Base-by-base conservation (phyloP, 2,329 filamentous ascomycete species). In the Colletotrichum sp. region DNA sequence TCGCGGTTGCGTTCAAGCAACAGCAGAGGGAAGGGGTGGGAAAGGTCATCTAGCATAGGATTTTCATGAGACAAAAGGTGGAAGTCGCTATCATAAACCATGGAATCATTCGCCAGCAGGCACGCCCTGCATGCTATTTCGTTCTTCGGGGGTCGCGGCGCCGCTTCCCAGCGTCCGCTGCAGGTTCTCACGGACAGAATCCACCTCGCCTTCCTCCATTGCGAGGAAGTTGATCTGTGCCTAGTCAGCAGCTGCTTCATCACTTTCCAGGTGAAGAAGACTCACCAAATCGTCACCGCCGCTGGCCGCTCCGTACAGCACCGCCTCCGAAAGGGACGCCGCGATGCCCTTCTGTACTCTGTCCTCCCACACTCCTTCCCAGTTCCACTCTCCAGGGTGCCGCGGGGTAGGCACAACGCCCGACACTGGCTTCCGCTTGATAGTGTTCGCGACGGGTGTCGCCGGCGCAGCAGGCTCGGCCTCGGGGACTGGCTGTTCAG, bases 321-420 rank as follows among this genome's bases (percentile, higher is more conserved):
- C 93, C 3, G 92, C 88, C 79, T 99, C 96, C 1, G 95, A 95
- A 66, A 95, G 86, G 81, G 95, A 98, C 12, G 91, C 89, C 67
- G 93, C 91, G 59, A 98, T 91, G 21, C 94, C 94, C 83, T 94
- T 95, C 84, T 92, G 93, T 1, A 98, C 96, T 71, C 96, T 91
- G 78, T 96, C 94, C 82, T 98, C 95, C 96, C 96, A 99, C 0
- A 99, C 96, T 0, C 96, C 96, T 81, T 98, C 95, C 96, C 96
- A 99, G 82, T 98, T 98, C 96, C 96, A 99, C 80, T 98, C 94
- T 8, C 94, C 95, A 0, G 95, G 95, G 66, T 90, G 88, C 76
- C 93, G 86, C 44, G 85, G 59, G 10, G 36, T 69, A 13, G 57
- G 39, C 26, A 60, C 32, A 30, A 34, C 67, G 44, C 67, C 59